phyloP scores from a whole-genome alignment of 257 asterid genomes.

The Nicotiana obtusifolia region DNA sequence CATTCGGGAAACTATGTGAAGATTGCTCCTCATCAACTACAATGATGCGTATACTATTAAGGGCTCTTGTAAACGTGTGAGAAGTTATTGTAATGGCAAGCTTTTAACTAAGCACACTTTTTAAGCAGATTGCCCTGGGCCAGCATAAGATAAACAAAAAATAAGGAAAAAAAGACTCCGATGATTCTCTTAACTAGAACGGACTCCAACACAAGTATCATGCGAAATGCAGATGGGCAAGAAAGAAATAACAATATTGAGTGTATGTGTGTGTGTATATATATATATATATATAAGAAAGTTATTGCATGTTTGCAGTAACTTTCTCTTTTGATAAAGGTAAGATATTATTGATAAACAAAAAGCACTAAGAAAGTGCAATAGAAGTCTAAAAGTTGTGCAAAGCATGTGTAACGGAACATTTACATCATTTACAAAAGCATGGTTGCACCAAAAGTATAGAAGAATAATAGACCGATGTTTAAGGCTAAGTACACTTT shows the following conservation, averaged over 20 bases:
- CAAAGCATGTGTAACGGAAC: too few species aligned
- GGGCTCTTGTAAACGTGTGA: neutral
- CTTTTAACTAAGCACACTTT: neutral
- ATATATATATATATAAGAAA: neutral
- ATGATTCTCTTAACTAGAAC: neutral
- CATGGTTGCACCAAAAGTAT: too few species aligned
- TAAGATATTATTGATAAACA: too few species aligned
- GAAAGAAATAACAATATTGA: neutral
- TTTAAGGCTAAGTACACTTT: too few species aligned
- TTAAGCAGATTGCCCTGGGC: neutral
- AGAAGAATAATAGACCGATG: too few species aligned
- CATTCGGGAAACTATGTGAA: neutral
- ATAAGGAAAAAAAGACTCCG: neutral
- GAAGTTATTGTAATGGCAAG: neutral
- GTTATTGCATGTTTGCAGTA: too few species aligned
- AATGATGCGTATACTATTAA: neutral
- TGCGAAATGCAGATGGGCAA: neutral
- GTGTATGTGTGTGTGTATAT: too few species aligned
- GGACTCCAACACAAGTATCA: neutral
- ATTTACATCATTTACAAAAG: too few species aligned
- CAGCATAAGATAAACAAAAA: neutral
- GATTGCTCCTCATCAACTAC: neutral
- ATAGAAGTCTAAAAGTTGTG: too few species aligned
- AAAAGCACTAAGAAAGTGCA: too few species aligned
- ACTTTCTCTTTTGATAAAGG: too few species aligned